These are phyloP conservation scores for Afroboletus lepidellus DNA, from an alignment of 1,284 basidiomycete genomes.

Conservation along the genomic window DNA sequence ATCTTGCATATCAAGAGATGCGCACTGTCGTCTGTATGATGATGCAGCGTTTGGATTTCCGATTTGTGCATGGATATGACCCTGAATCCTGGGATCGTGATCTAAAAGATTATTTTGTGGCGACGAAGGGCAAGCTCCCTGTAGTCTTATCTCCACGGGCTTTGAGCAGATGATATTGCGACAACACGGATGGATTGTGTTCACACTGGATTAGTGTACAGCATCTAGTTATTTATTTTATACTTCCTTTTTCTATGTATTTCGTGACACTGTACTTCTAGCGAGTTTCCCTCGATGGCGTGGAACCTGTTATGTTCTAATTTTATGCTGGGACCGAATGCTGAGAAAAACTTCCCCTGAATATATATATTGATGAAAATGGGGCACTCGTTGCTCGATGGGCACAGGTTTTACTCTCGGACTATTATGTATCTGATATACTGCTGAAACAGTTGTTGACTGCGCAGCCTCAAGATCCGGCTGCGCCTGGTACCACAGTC, in stretches of 20 bases:
- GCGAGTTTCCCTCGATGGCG: slow-evolving; percentile 9
- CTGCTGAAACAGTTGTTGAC: neutral
- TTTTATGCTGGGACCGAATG: neutral
- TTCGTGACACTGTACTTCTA: slow-evolving; percentile 21
- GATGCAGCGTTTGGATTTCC: slow-evolving; percentile 33
- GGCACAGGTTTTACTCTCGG: neutral
- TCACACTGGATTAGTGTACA: slow-evolving; percentile 26
- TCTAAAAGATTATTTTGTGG: slow-evolving; percentile 35
- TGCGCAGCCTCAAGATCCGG: neutral
- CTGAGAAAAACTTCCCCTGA: slow-evolving; percentile 14
- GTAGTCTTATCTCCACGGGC: slow-evolving; percentile 37
- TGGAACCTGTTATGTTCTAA: slow-evolving; percentile 5
- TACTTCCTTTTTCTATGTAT: slow-evolving; percentile 10
- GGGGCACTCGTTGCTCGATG: neutral
- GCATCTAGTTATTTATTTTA: slow-evolving; percentile 26
- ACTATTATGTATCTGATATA: neutral
- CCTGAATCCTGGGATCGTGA: slow-evolving; percentile 33
- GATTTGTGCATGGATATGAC: slow-evolving; percentile 33
- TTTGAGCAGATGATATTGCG: slow-evolving; percentile 17
- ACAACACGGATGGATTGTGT: slow-evolving; percentile 11
- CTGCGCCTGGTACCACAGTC: neutral
- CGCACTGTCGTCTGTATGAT: slow-evolving; percentile 34
- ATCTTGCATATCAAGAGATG: slow-evolving; percentile 37
- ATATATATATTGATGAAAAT: slow-evolving; percentile 13
- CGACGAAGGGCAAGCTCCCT: slow-evolving; percentile 31